Base-by-base conservation (phyloP, 768 basidiomycete genomes). In the Terana coerulea region DNA sequence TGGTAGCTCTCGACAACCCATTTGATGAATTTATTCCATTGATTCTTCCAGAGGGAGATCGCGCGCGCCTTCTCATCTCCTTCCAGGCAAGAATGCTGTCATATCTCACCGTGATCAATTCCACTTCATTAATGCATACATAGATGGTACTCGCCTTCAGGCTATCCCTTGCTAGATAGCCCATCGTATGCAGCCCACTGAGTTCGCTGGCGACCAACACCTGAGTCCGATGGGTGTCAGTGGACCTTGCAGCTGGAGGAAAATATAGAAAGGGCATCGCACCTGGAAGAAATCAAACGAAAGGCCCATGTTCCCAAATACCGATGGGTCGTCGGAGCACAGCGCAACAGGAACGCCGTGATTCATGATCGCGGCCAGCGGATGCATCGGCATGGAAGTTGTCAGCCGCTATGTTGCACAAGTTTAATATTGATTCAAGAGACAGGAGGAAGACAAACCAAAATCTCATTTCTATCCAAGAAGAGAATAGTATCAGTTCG, bases 221-320 rank as follows among this genome's bases (percentile, higher is more conserved):
- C 52, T 36, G 26, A 11, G 19, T 7, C 37, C 5, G 22, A 15
- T 5, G 34, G 46, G 14, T 37, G 36, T 45, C 7, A 17, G 28
- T 19, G 5, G 3, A 17, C 21, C 10, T 29, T 10, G 14, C 26
- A 24, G 43, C 10, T 44, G 11, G 9, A 34, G 8, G 1, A 26
- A 80, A 81, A 39, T 8, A 39, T 15, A 4, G 17, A 61, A 53
- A 12, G 25, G 5, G 19, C 3, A n/a, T 17, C 61, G 53, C 56
- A 81, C 86, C 72, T 90, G 88, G 65, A 77, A 91, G 64, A 82
- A 90, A 65, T 91, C 88, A 61, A 78, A 91, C 0, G 84, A 82
- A 3, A 91, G 72, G 0, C 87, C 87, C 79, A 84, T 81, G 57
- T 86, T 87, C 14, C 86, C 85, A 58, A 91, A 91, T 21, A 84